Evolutionary conservation across 108 stramenopile species (phyloP).

Genomic region (Nitzschia palea): DNA sequence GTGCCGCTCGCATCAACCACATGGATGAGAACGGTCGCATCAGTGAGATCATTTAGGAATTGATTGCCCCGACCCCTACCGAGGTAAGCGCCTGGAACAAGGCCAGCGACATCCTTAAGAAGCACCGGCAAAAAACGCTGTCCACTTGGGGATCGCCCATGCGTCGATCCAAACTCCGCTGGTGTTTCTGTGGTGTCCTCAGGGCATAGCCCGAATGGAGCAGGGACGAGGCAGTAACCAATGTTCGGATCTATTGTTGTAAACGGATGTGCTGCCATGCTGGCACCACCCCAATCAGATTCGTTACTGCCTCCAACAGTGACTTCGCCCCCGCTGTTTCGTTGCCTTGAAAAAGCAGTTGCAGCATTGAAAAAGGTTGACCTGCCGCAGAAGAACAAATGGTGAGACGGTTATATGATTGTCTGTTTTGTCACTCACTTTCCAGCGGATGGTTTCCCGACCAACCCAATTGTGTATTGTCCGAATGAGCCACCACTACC

Average conservation of each 20-base stretch:
- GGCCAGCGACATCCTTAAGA: conserved; percentile 90
- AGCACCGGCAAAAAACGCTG: conserved; percentile 76
- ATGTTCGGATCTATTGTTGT: conserved; percentile 95
- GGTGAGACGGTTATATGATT: too few species aligned
- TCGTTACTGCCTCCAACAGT: conserved; percentile 16
- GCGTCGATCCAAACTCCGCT: conserved; percentile 54
- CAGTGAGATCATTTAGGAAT: conserved; percentile 88
- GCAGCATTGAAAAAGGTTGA: conserved; percentile 91
- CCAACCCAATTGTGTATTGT: conserved; percentile 62
- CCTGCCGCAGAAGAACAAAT: not conserved
- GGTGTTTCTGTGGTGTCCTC: conserved; percentile 46
- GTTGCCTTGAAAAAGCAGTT: conserved; percentile 79
- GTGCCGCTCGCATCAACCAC: conserved; percentile 78
- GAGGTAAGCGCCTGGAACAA: conserved; percentile 91
- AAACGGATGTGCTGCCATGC: conserved; percentile 92
- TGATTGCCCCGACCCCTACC: conserved; percentile 85
- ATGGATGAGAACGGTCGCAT: conserved; percentile 89
- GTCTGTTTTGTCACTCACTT: too few species aligned
- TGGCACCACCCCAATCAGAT: conserved; percentile 62
- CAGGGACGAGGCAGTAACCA: conserved; percentile 78
- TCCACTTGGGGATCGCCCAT: conserved; percentile 73
- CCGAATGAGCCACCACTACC: conserved; percentile 42
- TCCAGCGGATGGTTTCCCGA: conserved; percentile 84
- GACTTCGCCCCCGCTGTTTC: conserved; percentile 27
- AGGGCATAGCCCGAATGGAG: conserved; percentile 67